These are phyloP conservation scores for Discostella stelligera DNA, from an alignment of 352 stramenopile species.

Conservation along the genomic window DNA sequence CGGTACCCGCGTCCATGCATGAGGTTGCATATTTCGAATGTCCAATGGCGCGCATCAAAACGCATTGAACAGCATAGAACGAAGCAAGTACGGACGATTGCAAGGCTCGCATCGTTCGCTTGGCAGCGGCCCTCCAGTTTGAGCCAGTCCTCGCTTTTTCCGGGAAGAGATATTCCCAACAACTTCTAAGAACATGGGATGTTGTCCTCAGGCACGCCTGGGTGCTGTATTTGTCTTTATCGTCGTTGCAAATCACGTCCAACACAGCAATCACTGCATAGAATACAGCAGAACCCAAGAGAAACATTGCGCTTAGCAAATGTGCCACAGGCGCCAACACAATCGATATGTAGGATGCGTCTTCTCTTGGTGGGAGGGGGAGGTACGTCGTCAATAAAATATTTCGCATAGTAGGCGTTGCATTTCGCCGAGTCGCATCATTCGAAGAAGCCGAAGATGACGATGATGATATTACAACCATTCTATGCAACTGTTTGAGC, in stretches of 20 bases:
- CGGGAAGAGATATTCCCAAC: conserved; percentile 27
- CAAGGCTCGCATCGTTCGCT: conserved; percentile 21
- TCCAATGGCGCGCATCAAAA: conserved; percentile 28
- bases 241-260: conserved; percentile 49
- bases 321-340: conserved; percentile 39
- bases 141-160: background rate
- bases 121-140: background rate
- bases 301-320: conserved; percentile 35
- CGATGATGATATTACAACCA: conserved; percentile 20
- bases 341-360: conserved; percentile 31
- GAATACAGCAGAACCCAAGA: conserved; percentile 18
- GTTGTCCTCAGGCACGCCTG: conserved; percentile 35
- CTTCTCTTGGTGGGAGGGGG: conserved; percentile 40
- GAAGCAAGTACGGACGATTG: conserved; percentile 26
- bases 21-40: conserved; percentile 35
- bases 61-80: conserved; percentile 30
- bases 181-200: conserved; percentile 18
- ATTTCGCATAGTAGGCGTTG: conserved; percentile 16
- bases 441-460: background rate
- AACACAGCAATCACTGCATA: conserved; percentile 38
- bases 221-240: conserved; percentile 15
- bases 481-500: conserved; percentile 29
- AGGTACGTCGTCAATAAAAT: conserved; percentile 39
- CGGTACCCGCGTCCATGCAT: conserved; percentile 32
- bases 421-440: conserved; percentile 1